Conservation (phyloP, 441 rosid species). For the Lepidium campestre region DNA sequence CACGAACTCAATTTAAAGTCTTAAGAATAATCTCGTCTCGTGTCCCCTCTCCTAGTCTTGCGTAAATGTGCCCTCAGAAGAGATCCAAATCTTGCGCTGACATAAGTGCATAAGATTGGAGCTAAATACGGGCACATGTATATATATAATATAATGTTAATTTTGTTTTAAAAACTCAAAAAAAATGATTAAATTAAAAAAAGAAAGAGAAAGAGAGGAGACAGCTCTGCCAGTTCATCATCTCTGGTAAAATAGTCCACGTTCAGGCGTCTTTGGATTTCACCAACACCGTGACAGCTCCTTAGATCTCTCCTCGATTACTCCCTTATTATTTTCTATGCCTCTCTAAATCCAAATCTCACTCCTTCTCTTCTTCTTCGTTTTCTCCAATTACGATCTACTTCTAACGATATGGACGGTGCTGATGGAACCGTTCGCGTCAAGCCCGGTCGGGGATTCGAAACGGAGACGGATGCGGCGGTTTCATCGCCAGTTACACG, state of each 20-base stretch:
- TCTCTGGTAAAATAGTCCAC: conserved; percentile 27
- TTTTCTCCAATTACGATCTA: neutral
- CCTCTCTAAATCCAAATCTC: conserved; percentile 16
- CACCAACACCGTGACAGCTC: conserved; percentile 30
- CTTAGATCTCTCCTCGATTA: conserved; percentile 45
- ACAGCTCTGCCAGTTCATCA: conserved; percentile 46
- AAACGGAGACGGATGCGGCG: conserved; percentile 59
- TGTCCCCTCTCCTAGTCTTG: neutral
- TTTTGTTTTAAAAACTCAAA: neutral
- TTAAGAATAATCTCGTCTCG: neutral
- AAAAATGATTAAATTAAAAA: neutral
- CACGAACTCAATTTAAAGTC: neutral
- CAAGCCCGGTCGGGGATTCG: conserved; percentile 56
- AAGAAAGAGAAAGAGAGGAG: neutral
- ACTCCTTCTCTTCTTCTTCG: neutral
- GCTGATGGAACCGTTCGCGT: conserved; percentile 75
- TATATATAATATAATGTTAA: neutral
- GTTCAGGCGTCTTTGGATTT: conserved; percentile 29
- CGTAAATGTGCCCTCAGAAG: neutral
- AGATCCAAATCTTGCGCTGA: conserved; percentile 28
- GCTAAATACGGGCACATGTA: neutral
- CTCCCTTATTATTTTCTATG: conserved; percentile 8
- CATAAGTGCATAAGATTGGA: neutral
- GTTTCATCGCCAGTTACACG: conserved; percentile 91
- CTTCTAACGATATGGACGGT: conserved; percentile 49